phyloP scores from a whole-genome alignment of 345 rosid species.

The Balakata baccata region DNA sequence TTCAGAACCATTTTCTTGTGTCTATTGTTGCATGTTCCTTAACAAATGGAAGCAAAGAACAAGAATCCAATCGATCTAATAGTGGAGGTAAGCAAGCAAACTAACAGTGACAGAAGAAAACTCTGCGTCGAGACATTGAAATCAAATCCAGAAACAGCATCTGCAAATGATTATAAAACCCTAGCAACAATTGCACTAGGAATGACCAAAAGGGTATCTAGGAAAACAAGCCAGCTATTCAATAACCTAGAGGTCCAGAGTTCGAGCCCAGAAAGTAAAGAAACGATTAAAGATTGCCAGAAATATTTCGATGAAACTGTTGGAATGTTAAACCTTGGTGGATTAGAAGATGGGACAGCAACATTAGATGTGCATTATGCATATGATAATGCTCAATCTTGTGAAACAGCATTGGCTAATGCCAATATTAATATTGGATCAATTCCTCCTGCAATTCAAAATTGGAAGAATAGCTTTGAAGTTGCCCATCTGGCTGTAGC shows the following conservation, averaged over 20 bases:
- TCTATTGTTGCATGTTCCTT: not conserved
- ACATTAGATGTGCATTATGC: slow-evolving; percentile 29
- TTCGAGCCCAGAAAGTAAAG: not conserved
- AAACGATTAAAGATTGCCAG: slow-evolving; percentile 10
- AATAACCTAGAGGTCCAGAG: not conserved
- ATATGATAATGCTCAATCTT: slow-evolving; percentile 3
- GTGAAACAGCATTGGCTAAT: slow-evolving; percentile 9
- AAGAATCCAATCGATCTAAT: not conserved
- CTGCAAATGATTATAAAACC: not conserved
- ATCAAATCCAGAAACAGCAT: not conserved
- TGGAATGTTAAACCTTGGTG: not conserved
- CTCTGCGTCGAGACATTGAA: slow-evolving; percentile 4
- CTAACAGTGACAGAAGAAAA: not conserved
- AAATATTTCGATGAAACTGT: not conserved
- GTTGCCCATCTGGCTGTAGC: slow-evolving; percentile 11
- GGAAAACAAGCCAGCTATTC: not conserved
- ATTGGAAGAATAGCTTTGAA: slow-evolving; percentile 12
- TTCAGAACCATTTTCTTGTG: not conserved
- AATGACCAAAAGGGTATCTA: not conserved
- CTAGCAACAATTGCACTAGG: not conserved
- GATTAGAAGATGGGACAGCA: slow-evolving; percentile 9
- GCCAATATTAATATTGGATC: not conserved
- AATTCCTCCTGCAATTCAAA: not conserved
- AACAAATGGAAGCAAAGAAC: not conserved
- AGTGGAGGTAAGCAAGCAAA: not conserved